Conservation (phyloP, 441 rosid genomes). For the Populus trichocarpa region DNA sequence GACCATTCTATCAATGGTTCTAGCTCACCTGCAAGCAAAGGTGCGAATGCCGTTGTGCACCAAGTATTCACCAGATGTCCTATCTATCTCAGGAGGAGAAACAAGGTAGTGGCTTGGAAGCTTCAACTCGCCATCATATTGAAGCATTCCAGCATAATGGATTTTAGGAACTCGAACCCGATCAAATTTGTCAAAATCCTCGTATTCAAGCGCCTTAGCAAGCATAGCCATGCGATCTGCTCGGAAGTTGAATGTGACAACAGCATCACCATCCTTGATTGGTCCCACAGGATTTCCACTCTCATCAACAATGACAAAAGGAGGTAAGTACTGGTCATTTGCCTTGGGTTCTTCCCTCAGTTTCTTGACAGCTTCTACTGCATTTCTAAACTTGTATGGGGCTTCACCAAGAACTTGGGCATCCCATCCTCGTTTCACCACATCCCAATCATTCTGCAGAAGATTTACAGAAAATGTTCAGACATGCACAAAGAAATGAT, state of each 20-base stretch:
- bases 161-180: constrained; percentile 86
- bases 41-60: constrained; percentile 80
- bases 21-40: constrained; percentile 92
- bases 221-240: constrained; percentile 97
- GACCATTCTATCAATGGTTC: background rate
- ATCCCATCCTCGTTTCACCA: constrained; percentile 97
- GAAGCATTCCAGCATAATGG: constrained; percentile 94
- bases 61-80: constrained; percentile 96
- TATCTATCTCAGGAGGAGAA: constrained; percentile 93
- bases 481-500: background rate
- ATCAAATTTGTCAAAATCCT: constrained; percentile 85
- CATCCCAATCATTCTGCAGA: constrained; percentile 86
- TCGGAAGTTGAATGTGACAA: constrained; percentile 88
- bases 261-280: constrained; percentile 91
- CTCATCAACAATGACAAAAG: constrained; percentile 90
- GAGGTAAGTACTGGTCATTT: constrained; percentile 87
- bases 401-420: constrained; percentile 99
- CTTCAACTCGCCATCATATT: constrained; percentile 93
- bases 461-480: constrained; percentile 4
- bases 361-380: constrained; percentile 87
- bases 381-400: constrained; percentile 72
- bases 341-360: constrained; percentile 62
- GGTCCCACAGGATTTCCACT: constrained; percentile 81
- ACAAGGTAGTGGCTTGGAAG: constrained; percentile 89
- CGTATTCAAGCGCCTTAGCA: constrained; percentile 91